Conservation (phyloP, 495 filamentous ascomycete genomes). For the Bacidia rubella region DNA sequence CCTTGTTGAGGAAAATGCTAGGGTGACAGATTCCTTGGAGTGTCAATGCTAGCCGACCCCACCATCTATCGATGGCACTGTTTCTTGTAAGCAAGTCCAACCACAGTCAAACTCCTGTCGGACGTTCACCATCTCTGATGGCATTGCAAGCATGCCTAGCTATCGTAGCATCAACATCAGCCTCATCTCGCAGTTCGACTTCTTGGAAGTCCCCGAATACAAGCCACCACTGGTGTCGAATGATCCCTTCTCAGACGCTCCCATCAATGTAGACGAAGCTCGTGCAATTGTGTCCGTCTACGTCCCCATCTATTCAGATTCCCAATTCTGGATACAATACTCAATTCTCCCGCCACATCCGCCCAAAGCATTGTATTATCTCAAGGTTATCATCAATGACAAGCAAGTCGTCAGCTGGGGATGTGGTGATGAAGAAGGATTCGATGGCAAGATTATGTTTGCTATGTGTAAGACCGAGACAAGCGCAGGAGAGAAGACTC, state of each 20-base stretch:
- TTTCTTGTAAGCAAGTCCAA: too few relatives aligned
- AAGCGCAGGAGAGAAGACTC: not conserved
- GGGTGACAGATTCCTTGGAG: too few relatives aligned
- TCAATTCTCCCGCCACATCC: constrained; percentile 23
- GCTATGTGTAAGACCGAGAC: constrained; percentile 20
- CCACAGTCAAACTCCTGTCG: not conserved
- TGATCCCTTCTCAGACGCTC: constrained; percentile 15
- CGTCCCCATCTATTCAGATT: constrained; percentile 21
- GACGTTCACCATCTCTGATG: not conserved
- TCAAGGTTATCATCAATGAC: constrained; percentile 29
- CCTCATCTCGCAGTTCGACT: constrained; percentile 13
- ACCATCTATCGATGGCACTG: too few relatives aligned
- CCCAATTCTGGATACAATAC: constrained; percentile 31
- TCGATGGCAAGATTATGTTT: constrained; percentile 29
- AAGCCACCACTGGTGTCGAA: constrained; percentile 11
- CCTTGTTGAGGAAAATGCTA: too few relatives aligned
- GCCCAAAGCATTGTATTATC: constrained; percentile 24
- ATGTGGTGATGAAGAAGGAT: constrained; percentile 23
- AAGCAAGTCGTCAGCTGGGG: constrained; percentile 27
- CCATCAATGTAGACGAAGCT: constrained; percentile 10
- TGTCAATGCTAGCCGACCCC: too few relatives aligned
- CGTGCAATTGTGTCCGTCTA: constrained; percentile 19
- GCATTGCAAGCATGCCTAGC: constrained; percentile 11
- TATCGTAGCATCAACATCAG: constrained; percentile 19
- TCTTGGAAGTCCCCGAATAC: constrained; percentile 14